Evolutionary conservation across 192 early-diverging fungal genomes (phyloP).

Genomic region (Cladochytrium replicatum): DNA sequence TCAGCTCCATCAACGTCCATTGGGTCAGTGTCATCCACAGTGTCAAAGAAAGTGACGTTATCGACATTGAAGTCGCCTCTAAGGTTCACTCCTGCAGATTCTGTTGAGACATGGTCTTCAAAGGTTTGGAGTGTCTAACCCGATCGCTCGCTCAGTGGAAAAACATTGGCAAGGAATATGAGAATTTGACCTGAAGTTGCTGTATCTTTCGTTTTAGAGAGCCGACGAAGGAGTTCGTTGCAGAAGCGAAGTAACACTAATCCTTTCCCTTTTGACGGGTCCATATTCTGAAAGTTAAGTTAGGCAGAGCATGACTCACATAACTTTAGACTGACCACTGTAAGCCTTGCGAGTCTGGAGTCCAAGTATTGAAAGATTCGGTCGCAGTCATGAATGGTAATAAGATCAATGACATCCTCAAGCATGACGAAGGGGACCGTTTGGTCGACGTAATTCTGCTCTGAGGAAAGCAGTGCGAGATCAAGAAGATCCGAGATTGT

Average conservation of each 20-base stretch:
- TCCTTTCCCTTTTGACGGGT: slow-evolving; percentile 71
- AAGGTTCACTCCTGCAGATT: slow-evolving; percentile 61
- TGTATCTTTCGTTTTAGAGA: slow-evolving; percentile 75
- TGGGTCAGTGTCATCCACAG: slow-evolving; percentile 18
- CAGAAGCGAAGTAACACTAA: slow-evolving; percentile 72
- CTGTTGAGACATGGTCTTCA: background rate
- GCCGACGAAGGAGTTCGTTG: slow-evolving; percentile 78
- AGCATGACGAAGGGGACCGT: slow-evolving; percentile 44
- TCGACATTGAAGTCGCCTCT: slow-evolving; percentile 77
- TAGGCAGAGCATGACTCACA: background rate
- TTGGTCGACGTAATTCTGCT: slow-evolving; percentile 25
- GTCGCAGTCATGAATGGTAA: slow-evolving; percentile 46
- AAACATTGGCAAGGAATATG: slow-evolving; percentile 75
- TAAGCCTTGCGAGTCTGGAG: slow-evolving; percentile 35
- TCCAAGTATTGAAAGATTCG: slow-evolving; percentile 59
- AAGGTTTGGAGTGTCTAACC: slow-evolving; percentile 22
- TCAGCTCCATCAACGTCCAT: slow-evolving; percentile 35
- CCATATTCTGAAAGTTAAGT: slow-evolving; percentile 44
- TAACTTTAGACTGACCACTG: slow-evolving; percentile 30
- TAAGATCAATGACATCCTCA: slow-evolving; percentile 60
- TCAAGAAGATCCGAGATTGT: slow-evolving; percentile 2
- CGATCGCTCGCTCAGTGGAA: slow-evolving; percentile 77
- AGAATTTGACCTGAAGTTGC: slow-evolving; percentile 80
- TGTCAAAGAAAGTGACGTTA: slow-evolving; percentile 43
- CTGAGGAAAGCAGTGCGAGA: background rate